Conservation (phyloP, 2,329 filamentous ascomycete species). For the Chaetomium globosum region DNA sequence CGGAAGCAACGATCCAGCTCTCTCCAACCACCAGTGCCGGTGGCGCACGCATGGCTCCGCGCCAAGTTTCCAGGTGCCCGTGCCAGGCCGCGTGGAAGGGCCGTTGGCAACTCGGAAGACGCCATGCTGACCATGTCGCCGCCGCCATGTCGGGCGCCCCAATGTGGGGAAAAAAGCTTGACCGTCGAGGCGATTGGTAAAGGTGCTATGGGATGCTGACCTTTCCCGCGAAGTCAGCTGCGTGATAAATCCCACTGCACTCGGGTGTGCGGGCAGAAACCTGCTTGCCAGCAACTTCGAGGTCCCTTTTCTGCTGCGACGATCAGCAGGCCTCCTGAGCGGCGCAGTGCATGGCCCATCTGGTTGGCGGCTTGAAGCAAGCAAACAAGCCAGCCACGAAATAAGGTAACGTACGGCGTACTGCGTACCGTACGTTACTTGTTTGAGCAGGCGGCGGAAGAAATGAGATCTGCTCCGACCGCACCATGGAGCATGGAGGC, state of each 20-base stretch:
- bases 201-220: not conserved
- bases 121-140: not conserved
- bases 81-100: not conserved
- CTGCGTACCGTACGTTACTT: not conserved
- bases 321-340: not conserved
- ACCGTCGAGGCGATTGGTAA: conserved; percentile 8
- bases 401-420: not conserved
- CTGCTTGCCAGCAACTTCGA: not conserved
- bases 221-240: not conserved
- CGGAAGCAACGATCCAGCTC: not conserved
- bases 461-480: not conserved
- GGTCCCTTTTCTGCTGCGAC: not conserved
- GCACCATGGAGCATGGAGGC: not conserved
- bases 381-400: conserved; percentile 1
- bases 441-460: not conserved
- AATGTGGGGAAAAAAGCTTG: conserved; percentile 18
- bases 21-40: conserved; percentile 1
- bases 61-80: conserved; percentile 1
- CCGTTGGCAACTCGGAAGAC: not conserved
- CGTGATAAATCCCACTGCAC: not conserved
- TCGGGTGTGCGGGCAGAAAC: not conserved
- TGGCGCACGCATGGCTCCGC: conserved; percentile 7
- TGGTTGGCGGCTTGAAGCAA: not conserved
- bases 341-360: not conserved
- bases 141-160: not conserved